Evolutionary conservation across 2,329 filamentous ascomycete species (phyloP).

Genomic region (Colletotrichum chlorophyti): DNA sequence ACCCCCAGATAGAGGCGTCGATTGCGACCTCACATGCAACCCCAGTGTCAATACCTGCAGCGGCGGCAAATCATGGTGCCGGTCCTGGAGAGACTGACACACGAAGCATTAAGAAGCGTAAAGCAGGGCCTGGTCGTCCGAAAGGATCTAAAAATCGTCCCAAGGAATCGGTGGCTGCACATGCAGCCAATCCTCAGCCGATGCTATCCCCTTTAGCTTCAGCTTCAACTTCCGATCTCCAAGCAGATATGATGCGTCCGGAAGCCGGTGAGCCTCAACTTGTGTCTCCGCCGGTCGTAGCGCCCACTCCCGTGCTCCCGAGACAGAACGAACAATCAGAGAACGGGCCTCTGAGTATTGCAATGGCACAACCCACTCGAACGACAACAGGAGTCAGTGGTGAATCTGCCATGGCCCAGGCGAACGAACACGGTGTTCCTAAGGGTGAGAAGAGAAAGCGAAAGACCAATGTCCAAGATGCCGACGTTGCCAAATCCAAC

Average conservation of each 20-base stretch:
- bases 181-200: not conserved
- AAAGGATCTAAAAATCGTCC: conserved; percentile 60
- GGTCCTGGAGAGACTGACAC: conserved; percentile 18
- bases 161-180: conserved; percentile 37
- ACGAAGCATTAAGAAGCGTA: conserved; percentile 43
- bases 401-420: not conserved
- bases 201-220: not conserved
- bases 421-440: not conserved
- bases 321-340: too few relatives aligned
- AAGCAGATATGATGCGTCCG: too few relatives aligned
- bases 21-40: too few relatives aligned
- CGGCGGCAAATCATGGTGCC: too few relatives aligned
- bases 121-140: conserved; percentile 46
- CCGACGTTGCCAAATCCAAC: not conserved
- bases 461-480: not conserved
- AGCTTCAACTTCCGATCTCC: too few relatives aligned
- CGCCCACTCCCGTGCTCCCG: too few relatives aligned
- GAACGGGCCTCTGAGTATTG: too few relatives aligned
- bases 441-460: conserved; percentile 6
- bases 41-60: too few relatives aligned
- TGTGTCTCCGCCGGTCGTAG: too few relatives aligned
- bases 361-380: too few relatives aligned
- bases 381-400: not conserved
- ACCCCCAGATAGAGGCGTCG: too few relatives aligned
- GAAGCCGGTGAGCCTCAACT: too few relatives aligned